Percentiles rank a stretch among this genome's conserved stretches.
Evolutionary conservation across 2,329 filamentous ascomycete species (phyloP).

Genomic region (Colletotrichum endophyticum): DNA sequence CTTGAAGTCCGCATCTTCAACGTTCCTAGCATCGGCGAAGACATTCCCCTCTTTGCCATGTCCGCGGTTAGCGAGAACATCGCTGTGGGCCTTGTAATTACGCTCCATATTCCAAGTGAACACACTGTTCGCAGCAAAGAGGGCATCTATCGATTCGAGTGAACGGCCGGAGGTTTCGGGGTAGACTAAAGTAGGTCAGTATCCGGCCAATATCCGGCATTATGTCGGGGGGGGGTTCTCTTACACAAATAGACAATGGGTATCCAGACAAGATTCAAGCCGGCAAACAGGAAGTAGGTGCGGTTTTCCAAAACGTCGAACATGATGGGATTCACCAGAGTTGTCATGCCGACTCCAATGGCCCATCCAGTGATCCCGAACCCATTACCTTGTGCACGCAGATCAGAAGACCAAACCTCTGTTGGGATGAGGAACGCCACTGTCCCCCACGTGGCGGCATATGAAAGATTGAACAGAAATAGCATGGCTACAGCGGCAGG

Average conservation of each 20-base stretch:
- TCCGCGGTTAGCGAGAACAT: conserved; percentile 25
- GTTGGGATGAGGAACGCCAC: conserved; percentile 56
- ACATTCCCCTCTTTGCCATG: not conserved
- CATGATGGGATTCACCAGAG: conserved; percentile 58
- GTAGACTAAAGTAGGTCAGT: no score
- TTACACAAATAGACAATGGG: not conserved
- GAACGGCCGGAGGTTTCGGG: conserved; percentile 33
- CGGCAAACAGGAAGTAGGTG: not conserved
- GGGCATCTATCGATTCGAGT: conserved; percentile 53
- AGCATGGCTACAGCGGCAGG: conserved; percentile 52
- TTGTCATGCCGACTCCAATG: conserved; percentile 59
- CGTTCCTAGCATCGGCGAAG: no score
- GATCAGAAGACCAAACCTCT: conserved; percentile 61
- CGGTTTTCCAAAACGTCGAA: conserved; percentile 40
- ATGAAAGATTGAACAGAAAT: conserved; percentile 55
- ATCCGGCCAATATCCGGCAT: no score
- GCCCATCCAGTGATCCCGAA: conserved; percentile 66
- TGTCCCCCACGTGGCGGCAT: conserved; percentile 55
- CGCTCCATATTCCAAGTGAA: conserved; percentile 50
- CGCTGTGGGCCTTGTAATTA: conserved; percentile 37
- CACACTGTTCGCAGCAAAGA: conserved; percentile 52
- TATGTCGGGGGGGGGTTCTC: no score
- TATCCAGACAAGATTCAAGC: not conserved
- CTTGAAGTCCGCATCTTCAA: no score
- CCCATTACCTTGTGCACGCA: conserved; percentile 63